Evolutionary conservation across 1,284 basidiomycete species (phyloP), one percentile per base, ranked within the genome.

Genomic region (Apiotrichum laibachii): DNA sequence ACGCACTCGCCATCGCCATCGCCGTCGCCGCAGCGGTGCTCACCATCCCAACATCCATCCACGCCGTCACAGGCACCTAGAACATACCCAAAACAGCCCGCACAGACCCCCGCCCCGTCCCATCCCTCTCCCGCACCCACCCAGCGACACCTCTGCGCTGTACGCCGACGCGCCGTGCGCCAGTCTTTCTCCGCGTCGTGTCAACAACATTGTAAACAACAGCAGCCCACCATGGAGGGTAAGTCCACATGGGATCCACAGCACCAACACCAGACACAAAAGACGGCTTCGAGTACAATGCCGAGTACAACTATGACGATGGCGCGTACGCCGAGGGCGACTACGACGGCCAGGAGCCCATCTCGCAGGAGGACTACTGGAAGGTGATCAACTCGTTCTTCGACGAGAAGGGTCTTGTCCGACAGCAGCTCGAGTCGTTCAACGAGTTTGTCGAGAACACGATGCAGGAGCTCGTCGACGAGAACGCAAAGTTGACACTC

Each of bases 371-470:
- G 76, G 92, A 94, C 73, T 92, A 91, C 75, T 97, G 93, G 93
- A 88, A 88, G 47, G 86, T 96, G 70, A 98, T 99, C 72, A 89
- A 90, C 62, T 87, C 90, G 70, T 99, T 97, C 82, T 99, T 99
- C 77, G 88, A 92, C 63, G 90, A 94, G 77, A 97, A 96, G 79
- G 95, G 95, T 79, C 87, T 99, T 60, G 96, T 99, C 58, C 86
- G 92, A 56, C 96, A 99, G 77, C 95, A 99, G 78, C 85, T 99
- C 57, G 93, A 96, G 81, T 95, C 92, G 34, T 99, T 96, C 80
- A 94, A 99, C 78, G 96, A 99, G 80, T 99, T 99, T 73, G 91
- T 99, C 51, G 92, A 95, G 77, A 98, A 97, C 73, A 98, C 94
- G n/a, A 97, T 99, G 90, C 95, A 99, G 80, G 95, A 99, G 77